Percentiles rank a stretch among this genome's conserved stretches.
phyloP scores from a whole-genome alignment of 176 grass and related monocot species.

The bread wheat (Triticum aestivum) region IWGSC_CS_RefSeq_v2.1 NC_057802.1:108160718-108161217 shows the following conservation, averaged over 20 bases:
- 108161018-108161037: background rate
- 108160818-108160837: slow-evolving; percentile 83
- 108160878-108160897: slow-evolving; percentile 17
- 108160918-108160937: too few species aligned
- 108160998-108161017: background rate
- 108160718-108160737: background rate
- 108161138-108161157: background rate
- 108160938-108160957: too few species aligned
- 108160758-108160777: slow-evolving; percentile 92
- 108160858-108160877: background rate
- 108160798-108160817: slow-evolving; percentile 84
- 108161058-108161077: slow-evolving; percentile 97
- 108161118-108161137: slow-evolving; percentile 74
- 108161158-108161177: background rate
- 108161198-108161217: slow-evolving; percentile 68
- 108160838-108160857: slow-evolving; percentile 56
- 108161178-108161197: background rate
- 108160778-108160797: slow-evolving; percentile 83
- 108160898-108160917: background rate
- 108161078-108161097: slow-evolving; percentile 83
- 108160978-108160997: background rate
- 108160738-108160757: slow-evolving; percentile 53
- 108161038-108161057: slow-evolving; percentile 57
- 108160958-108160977: too few species aligned
- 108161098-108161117: slow-evolving; percentile 83